Evolutionary conservation across 345 rosid species (phyloP), one percentile per base, ranked within the genome.

Genomic region (Raphanus raphanistrum): DNA sequence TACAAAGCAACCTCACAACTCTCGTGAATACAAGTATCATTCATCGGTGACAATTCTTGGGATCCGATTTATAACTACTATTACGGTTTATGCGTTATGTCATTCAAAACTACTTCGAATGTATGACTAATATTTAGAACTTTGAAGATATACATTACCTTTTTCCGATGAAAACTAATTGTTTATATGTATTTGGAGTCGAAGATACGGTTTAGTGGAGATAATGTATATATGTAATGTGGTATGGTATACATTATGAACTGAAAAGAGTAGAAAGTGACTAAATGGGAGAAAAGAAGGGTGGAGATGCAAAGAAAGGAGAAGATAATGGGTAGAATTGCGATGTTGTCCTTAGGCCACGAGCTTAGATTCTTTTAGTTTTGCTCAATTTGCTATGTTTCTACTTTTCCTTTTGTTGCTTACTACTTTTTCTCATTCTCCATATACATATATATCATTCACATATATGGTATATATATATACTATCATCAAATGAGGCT

Each of bases 311-410:
- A 66, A 50, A 63, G 60, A 77, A 25, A 50, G 70, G 70, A 45
- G 26, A 62, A 65, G 63, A 71, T 60, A 68, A 68, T 62, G 70
- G 70, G 69, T 38, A 52, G 26, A 52, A 68, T 74, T 62, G 78
- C 60, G 68, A 33, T 50, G 77, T 48, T 66, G 69, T 78, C 73
- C 50, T 72, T 58, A 67, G 48, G 66, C 79, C 82, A 79, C 82
- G 82, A 79, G 75, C 71, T 79, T 69, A 73, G 82, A 74, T 73
- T 79, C 82, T 79, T 68, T 79, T 79, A 79, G 82, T 79, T 79
- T 74, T 79, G 71, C 79, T 64, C 52, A 68, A 9, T 74, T 74
- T 79, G 82, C 52, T 38, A 54, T 52, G 35, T 62, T 73, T 50
- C 52, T 55, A 61, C 75, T 67, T 68, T 79, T 74, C 28, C 66